Evolutionary conservation across 1,284 basidiomycete species (phyloP).

Genomic region (Butyriboletus appendiculatus): DNA sequence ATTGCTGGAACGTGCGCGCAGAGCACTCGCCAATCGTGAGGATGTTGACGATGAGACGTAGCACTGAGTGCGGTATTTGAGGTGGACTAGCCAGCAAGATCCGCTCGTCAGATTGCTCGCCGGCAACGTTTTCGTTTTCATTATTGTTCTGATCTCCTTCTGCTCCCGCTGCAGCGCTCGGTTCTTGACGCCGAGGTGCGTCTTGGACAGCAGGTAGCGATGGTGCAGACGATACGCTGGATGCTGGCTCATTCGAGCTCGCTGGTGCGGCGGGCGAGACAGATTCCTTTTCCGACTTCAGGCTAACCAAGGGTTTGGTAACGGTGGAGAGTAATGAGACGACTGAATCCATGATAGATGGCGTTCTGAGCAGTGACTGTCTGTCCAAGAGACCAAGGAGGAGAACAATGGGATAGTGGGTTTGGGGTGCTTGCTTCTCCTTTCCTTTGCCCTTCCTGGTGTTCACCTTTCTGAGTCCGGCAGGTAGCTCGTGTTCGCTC

Average conservation of each 20-base stretch:
- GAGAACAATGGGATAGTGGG: constrained; percentile 88
- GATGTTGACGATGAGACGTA: constrained; percentile 92
- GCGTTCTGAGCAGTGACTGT: constrained; percentile 80
- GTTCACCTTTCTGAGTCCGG: constrained; percentile 64
- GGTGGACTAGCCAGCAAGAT: constrained; percentile 73
- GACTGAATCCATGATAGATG: constrained; percentile 89
- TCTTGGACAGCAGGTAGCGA: constrained; percentile 12
- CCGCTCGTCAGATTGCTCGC: constrained; percentile 57
- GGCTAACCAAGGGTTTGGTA: constrained; percentile 73
- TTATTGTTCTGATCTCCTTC: constrained; percentile 34
- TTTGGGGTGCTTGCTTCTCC: constrained; percentile 78
- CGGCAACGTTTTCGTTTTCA: constrained; percentile 27
- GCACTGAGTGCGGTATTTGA: constrained; percentile 76
- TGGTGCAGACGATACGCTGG: constrained; percentile 9
- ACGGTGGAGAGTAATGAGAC: constrained; percentile 84
- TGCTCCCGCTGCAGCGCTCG: constrained; percentile 4
- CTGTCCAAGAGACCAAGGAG: constrained; percentile 86
- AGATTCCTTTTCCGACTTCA: constrained; percentile 52
- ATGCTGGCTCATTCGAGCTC: constrained; percentile 17
- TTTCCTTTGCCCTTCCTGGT: constrained; percentile 93
- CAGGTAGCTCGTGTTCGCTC: constrained; percentile 87
- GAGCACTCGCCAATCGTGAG: constrained; percentile 94
- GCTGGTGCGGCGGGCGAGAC: constrained; percentile 27
- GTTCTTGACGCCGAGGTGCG: constrained; percentile 16
- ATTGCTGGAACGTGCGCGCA: constrained; percentile 91